These are phyloP conservation scores for Pugionium dolabratum DNA, from an alignment of 345 rosid genomes.

Conservation along the genomic window DNA sequence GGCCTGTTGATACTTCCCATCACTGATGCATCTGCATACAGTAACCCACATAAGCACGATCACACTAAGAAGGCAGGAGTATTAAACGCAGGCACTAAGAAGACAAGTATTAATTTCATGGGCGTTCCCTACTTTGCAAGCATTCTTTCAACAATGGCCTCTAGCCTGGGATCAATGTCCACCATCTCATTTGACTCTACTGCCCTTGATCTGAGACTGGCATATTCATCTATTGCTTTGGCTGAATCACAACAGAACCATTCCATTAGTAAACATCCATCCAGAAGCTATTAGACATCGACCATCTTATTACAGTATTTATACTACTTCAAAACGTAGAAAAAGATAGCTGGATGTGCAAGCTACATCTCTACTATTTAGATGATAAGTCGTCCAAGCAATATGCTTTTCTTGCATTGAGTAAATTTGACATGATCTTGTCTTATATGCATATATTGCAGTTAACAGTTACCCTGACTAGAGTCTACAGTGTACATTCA, in stretches of 20 bases:
- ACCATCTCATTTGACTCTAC: constrained; percentile 62
- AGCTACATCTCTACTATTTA: background rate
- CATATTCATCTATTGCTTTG: constrained; percentile 98
- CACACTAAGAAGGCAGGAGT: no score
- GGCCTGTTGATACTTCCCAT: constrained; percentile 87
- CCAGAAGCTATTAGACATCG: constrained; percentile 5
- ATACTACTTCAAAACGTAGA: background rate
- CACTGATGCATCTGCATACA: constrained; percentile 51
- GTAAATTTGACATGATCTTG: background rate
- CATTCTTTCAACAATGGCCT: constrained; percentile 98
- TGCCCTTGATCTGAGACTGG: constrained; percentile 78
- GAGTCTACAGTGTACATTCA: background rate
- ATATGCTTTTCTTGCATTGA: constrained; percentile 5
- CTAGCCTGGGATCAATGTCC: constrained; percentile 80
- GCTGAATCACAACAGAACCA: constrained; percentile 51
- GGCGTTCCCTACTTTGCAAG: constrained; percentile 73
- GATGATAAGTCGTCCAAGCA: background rate
- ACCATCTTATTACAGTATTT: background rate
- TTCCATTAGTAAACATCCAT: constrained; percentile 14
- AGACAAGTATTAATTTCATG: background rate
- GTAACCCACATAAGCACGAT: constrained; percentile 18
- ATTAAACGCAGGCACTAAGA: constrained; percentile 17
- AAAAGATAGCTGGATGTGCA: constrained; percentile 9
- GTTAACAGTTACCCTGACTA: constrained; percentile 4
- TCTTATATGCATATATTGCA: constrained; percentile 12